A percentile compares a stretch with the other conserved stretches of the same genome.
Evolutionary conservation across 345 rosid genomes (phyloP).

Genomic region (Syzygium oleosum): DNA sequence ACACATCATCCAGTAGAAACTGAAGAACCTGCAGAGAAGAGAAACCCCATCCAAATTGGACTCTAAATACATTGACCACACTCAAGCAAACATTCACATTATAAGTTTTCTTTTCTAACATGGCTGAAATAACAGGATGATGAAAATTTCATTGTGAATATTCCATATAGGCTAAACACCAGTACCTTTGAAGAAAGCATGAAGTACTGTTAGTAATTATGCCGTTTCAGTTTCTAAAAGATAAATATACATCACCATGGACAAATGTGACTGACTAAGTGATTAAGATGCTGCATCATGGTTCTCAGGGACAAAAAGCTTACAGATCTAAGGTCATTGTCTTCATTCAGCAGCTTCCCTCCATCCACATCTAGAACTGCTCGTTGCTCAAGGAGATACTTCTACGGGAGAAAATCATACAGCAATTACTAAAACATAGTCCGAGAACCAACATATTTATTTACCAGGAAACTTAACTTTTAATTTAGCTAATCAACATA

Average conservation of each 20-base stretch:
- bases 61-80: neutral
- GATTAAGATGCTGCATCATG: neutral
- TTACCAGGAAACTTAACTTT: neutral
- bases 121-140: neutral
- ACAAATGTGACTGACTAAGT: neutral
- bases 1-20: constrained; percentile 79
- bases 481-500: neutral
- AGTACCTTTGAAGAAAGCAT: neutral
- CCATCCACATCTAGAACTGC: constrained; percentile 80
- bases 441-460: neutral
- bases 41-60: neutral
- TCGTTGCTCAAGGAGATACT: constrained; percentile 87
- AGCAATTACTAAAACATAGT: neutral
- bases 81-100: neutral
- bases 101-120: neutral
- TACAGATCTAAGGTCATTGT: constrained; percentile 90
- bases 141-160: neutral
- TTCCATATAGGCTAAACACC: neutral
- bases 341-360: constrained; percentile 86
- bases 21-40: constrained; percentile 66
- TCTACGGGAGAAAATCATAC: constrained; percentile 28
- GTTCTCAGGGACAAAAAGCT: constrained; percentile 17
- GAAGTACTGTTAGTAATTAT: neutral
- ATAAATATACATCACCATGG: neutral
- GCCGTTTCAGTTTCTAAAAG: neutral